Base-by-base conservation (phyloP, 805 yeast genomes). In the Candida insectorum region DNA sequence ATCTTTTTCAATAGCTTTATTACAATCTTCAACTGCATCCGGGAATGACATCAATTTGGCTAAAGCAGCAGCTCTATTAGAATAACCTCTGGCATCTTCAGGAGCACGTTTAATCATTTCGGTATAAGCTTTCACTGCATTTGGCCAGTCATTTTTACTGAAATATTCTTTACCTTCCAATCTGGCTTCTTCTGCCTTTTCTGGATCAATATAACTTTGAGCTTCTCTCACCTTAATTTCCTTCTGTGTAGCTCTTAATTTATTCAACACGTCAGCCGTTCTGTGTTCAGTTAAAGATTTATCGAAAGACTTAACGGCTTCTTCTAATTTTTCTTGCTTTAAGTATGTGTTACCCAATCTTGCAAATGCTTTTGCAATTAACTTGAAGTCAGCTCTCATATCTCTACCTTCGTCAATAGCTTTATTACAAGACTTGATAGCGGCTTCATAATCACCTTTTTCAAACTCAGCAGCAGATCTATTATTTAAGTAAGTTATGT, bases 91-190 rank as follows among this genome's bases (percentile, higher is more conserved):
- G 16, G 95, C 94, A 62, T 93, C 97, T 36, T 79, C 79, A 37
- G 99, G 99, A n/a, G 89, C 88, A 60, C 99, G 84, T 66, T 88
- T 86, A 51, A 91, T 72, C 89, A 93, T 93, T 65, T 93, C 98
- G 31, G 94, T 73, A 65, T 93, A 93, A 4, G 95, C 84, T 59
- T 85, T 84, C 27, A 93, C 96, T 15, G 97, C 97, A 45, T 71
- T 80, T 43, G 98, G 97, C 96, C 96, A 91, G 62, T 91, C 96
- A 31, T 86, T 93, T 48, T 85, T 82, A 39, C 83, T 77, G 75
- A 93, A 93, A 53, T 61, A 77, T 16, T 85, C 91, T 62, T 85
- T 91, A 60, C 99, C 99, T 61, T 80, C 74, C 41, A 87, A 69
- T 65, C 98, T 84, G 16, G 97, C 97, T 58, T 80, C 91, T 61